Base-by-base conservation (phyloP, 169 alveolate species). In the Plasmodium chabaudi region DNA sequence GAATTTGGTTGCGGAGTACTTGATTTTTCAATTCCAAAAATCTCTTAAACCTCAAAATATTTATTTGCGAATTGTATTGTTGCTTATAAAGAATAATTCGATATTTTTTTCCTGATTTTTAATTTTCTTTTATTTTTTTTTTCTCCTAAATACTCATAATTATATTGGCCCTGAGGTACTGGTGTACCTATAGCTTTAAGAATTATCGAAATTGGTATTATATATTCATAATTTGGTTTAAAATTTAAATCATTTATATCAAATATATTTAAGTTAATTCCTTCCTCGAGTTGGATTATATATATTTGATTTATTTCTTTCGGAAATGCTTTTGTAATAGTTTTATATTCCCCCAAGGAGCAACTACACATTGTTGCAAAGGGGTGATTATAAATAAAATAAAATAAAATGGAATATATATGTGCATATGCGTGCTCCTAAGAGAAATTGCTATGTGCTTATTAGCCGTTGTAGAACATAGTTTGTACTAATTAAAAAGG, bases 1-100 rank as follows among this genome's bases (percentile, higher is more conserved):
- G 89, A 77, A 47, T 69, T 63, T 19, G 89, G 79, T 47, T 77
- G 63, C 9, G 79, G 59, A 9, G 44, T 77, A 17, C 23, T 64
- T 19, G 79, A 77, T 69, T 77, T 77, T 69, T 77, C 89, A 25
- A 77, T 77, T 15, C 89, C 89, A 69, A 64, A 77, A 47, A 77
- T 77, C 39, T 77, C 89, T 25, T 77, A 68, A 2, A 77, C 79
- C 57, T 77, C 82, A 49, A 77, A 77, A 42, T 34, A 47, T 57
- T 59, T 65, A 15, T 51, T 77, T 34, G 79, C 89, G 27, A 77
- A 77, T 27, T 77, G 89, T 51, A 77, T 57, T 77, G 64, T 59
- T 77, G 89, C 65, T 69, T 65, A 27, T 77, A 77, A 49, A 77
- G 55, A 42, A 77, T 59, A 49, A 77, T 55, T 77, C 65, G 64